These are phyloP conservation scores for Hypholoma fasciculare DNA, from an alignment of 768 basidiomycete genomes.

Conservation along the genomic window DNA sequence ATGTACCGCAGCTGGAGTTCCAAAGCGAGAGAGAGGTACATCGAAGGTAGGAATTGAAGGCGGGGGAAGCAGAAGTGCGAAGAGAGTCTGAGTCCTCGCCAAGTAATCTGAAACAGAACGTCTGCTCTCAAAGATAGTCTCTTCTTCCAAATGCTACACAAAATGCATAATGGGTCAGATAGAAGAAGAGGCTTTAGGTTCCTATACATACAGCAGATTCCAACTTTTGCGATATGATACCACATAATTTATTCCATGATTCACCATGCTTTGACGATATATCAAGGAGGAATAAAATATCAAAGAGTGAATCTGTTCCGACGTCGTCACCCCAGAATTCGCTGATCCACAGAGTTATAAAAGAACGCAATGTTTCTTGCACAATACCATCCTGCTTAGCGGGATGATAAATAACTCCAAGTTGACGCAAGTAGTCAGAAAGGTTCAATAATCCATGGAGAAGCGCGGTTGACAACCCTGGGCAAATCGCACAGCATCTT, in stretches of 20 bases:
- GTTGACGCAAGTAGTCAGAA: constrained; percentile 51
- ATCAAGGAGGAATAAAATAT: constrained; percentile 50
- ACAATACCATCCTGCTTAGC: constrained; percentile 33
- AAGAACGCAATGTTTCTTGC: constrained; percentile 38
- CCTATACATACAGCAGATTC: constrained; percentile 15
- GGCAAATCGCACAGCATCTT: no score
- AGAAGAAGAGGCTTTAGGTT: background rate
- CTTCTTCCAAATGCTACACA: constrained; percentile 13
- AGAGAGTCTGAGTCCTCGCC: constrained; percentile 57
- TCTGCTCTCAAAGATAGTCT: constrained; percentile 22
- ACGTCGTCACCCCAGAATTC: constrained; percentile 20
- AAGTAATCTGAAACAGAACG: constrained; percentile 42
- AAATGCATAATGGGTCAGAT: no score
- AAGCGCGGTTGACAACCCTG: constrained; percentile 53
- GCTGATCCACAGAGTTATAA: constrained; percentile 34
- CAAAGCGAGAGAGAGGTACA: constrained; percentile 45
- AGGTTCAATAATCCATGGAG: constrained; percentile 56
- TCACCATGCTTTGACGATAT: constrained; percentile 35
- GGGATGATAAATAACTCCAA: constrained; percentile 47
- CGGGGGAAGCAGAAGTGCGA: constrained; percentile 56
- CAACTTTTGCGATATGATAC: constrained; percentile 11
- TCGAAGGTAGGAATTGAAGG: constrained; percentile 16
- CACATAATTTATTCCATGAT: constrained; percentile 26
- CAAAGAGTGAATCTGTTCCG: constrained; percentile 33
- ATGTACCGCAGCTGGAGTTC: constrained; percentile 51